Base-by-base conservation (phyloP, 164 flowering plant species). In the Nymphaea colorata region DNA sequence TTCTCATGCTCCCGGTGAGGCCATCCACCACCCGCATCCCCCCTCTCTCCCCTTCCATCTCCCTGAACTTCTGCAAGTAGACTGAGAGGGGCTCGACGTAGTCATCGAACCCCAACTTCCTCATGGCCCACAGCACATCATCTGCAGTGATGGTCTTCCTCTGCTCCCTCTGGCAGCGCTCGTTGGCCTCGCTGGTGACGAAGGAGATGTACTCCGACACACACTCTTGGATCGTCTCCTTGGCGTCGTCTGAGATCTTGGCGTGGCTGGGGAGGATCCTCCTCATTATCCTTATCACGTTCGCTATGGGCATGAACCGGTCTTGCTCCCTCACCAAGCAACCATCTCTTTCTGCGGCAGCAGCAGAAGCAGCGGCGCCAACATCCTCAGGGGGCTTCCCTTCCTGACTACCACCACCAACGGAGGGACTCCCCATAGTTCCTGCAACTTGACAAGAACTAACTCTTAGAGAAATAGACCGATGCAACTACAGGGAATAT, bases 161-260 rank as follows among this genome's bases (percentile, higher is more conserved):
- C 78, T 91, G 96, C 83, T 91, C 97, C 2, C 83, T 75, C 71
- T 89, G 96, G 87, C 97, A 91, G 4, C 97, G 76, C 43, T 91
- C 96, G 63, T 91, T 91, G 61, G 97, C 97, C 55, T 91, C 97
- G 43, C 97, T 82, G 0, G 97, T 91, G 64, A 91, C 78, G 87
- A 91, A 91, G 78, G 95, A 85, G 64, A 91, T 91, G 85, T 75
- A 89, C 87, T 91, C 97, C 3, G 97, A 91, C 0, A 91, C 97
- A 43, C 97, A 89, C 64, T 91, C 97, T 67, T 91, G 97, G 68
- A 89, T 86, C 0, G 93, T 89, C 62, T 89, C 96, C 78, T 91
- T 91, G 44, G 97, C 91, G 53, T 89, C 97, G 64, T 89, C 97
- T 0, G 97, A 86, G 59, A 91, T 91, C 72, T 91, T 91, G 36